Percentiles rank a stretch among this genome's conserved stretches.
These are phyloP conservation scores for Cicer bijugum DNA, from an alignment of 306 rosid species.

Conservation along the genomic window DNA sequence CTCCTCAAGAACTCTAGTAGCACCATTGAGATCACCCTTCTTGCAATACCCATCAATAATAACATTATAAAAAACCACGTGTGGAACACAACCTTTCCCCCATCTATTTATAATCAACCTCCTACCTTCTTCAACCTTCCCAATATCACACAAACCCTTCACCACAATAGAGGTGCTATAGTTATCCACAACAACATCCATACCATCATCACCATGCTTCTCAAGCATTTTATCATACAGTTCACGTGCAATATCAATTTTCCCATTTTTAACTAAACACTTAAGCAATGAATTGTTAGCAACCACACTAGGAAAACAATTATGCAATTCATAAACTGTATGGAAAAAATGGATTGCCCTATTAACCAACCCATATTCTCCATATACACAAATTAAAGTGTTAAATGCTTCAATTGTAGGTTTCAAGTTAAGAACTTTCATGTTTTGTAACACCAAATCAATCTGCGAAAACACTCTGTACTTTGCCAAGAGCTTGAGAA, in stretches of 20 bases:
- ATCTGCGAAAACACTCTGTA: constrained; percentile 63
- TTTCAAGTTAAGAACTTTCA: constrained; percentile 51
- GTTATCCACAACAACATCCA: constrained; percentile 52
- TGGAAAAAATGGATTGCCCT: constrained; percentile 58
- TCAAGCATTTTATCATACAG: constrained; percentile 75
- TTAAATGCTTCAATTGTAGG: constrained; percentile 65
- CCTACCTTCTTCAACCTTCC: constrained; percentile 67
- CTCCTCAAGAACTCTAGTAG: constrained; percentile 58
- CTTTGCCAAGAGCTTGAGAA: constrained; percentile 66
- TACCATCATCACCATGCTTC: constrained; percentile 43
- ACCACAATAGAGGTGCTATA: constrained; percentile 72
- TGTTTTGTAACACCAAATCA: constrained; percentile 50
- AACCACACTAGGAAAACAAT: constrained; percentile 53
- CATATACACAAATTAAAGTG: constrained; percentile 55
- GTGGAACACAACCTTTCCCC: constrained; percentile 75
- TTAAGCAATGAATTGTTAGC: constrained; percentile 67
- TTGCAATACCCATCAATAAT: constrained; percentile 77
- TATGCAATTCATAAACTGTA: constrained; percentile 47
- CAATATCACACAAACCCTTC: constrained; percentile 68
- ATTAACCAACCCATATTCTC: constrained; percentile 62
- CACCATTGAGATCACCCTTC: constrained; percentile 61
- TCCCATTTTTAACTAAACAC: constrained; percentile 50
- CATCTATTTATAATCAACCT: constrained; percentile 67
- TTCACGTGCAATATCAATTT: constrained; percentile 56
- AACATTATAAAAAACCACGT: constrained; percentile 72